Base-by-base conservation (phyloP, 2,329 filamentous ascomycete species). In the Phialophora verrucosa region DNA sequence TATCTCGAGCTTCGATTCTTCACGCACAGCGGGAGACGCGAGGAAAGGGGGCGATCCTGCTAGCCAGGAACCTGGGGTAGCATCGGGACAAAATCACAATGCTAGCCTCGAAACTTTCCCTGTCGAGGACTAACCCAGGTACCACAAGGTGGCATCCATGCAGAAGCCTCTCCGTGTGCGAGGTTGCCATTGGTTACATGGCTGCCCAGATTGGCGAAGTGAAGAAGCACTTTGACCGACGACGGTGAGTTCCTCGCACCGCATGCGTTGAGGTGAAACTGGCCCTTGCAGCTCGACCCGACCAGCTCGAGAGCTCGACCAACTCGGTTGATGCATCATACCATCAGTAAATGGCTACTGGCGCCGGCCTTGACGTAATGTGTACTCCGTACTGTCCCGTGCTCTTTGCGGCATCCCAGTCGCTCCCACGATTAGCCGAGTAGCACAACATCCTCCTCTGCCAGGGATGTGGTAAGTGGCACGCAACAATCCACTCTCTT, bases 41-140 rank as follows among this genome's bases (percentile, higher is more conserved):
- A 55, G 50, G 50, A 56, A 55, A 62, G 59, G 35, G 35, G 51
- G 59, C 35, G 50, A 56, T 62, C 38, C 59, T 62, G 32, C 59
- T 32, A 20, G 17, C 35, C 38, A 32, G 31, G 27, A 42, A 55
- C 51, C 50, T 56, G 59, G 50, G 50, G 59, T 62, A 49, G 51
- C 51, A 47, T 56, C 50, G 23, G 23, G 27, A 50, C 35, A 25
- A 29, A 25, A 55, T 29, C 47, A 23, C 35, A 25, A 31, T n/a
- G 25, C 25, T 56, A 54, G 31, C 25, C 25, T 49, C 59, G 23
- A 17, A 50, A 47, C 59, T 56, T 55, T 55, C 31, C 59, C 59
- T 29, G 20, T 20, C 4, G 8, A 44, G 32, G 59, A 55, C 31
- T 49, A 49, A 62, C 35, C 49, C 12, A 51, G 50, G 50, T 62